These are phyloP conservation scores for Suhomyces sp. DNA, from an alignment of 805 yeast species.

Conservation along the genomic window DNA sequence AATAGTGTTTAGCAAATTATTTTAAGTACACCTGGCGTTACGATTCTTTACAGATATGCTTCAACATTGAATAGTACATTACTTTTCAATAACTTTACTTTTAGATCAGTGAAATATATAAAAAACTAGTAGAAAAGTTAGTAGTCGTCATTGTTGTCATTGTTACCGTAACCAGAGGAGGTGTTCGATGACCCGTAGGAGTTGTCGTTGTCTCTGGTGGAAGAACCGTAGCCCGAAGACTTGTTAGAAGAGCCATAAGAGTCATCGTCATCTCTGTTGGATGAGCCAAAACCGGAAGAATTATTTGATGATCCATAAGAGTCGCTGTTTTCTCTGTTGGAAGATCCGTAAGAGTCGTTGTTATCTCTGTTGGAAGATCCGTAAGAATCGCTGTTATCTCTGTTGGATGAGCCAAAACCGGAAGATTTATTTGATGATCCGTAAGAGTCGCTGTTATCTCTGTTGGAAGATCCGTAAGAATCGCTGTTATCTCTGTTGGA, in stretches of 20 bases:
- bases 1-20: too few species aligned
- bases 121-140: too few species aligned
- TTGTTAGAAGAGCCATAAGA: constrained; percentile 14
- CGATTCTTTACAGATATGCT: too few species aligned
- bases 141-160: background rate
- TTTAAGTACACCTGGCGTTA: too few species aligned
- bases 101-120: too few species aligned
- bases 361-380: constrained; percentile 13
- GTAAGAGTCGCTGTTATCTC: constrained; percentile 11
- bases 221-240: constrained; percentile 17
- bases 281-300: too few species aligned
- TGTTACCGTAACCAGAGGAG: too few species aligned
- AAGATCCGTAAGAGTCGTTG: constrained; percentile 23
- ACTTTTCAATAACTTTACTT: too few species aligned
- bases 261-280: constrained; percentile 12
- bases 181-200: constrained; percentile 17
- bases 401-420: constrained; percentile 16
- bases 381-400: constrained; percentile 17
- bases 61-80: too few species aligned
- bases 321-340: constrained; percentile 15
- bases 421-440: constrained; percentile 14
- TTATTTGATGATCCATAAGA: constrained; percentile 10
- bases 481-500: constrained; percentile 10
- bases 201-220: constrained; percentile 11
- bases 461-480: constrained; percentile 22